A percentile compares a stretch with the other conserved stretches of the same genome.
These are phyloP conservation scores for Saccharomycopsis schoenii DNA, from an alignment of 805 yeast species.

Conservation along the genomic window DNA sequence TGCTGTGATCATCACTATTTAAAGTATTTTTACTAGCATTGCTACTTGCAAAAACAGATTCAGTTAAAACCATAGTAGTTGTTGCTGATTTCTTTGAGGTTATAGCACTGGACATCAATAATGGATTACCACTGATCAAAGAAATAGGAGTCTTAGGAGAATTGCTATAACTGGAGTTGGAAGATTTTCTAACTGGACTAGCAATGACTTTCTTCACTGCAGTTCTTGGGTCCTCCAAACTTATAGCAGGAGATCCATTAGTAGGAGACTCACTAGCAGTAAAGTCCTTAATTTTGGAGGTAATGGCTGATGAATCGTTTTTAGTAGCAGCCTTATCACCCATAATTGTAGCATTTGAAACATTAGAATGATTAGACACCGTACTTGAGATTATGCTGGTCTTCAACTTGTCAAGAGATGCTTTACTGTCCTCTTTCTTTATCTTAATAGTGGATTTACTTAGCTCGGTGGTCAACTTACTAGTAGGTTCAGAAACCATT, in stretches of 20 bases:
- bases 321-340: background rate
- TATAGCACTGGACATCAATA: background rate
- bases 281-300: constrained; percentile 1
- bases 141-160: background rate
- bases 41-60: background rate
- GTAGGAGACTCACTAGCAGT: background rate
- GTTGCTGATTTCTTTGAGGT: constrained; percentile 2
- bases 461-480: background rate
- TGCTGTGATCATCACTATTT: background rate
- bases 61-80: background rate
- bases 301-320: constrained; percentile 3
- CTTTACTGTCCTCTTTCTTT: background rate
- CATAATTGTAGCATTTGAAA: background rate
- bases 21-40: background rate
- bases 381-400: background rate
- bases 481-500: background rate
- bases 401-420: background rate
- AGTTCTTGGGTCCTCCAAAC: background rate
- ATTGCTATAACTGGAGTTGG: background rate
- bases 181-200: background rate
- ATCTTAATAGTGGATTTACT: background rate
- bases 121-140: background rate
- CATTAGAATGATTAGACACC: constrained; percentile 5
- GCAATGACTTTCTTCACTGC: background rate
- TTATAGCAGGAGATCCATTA: background rate